These are phyloP conservation scores for Wallacemonas collosoma DNA, from an alignment of 208 protist genomes.

Conservation along the genomic window DNA sequence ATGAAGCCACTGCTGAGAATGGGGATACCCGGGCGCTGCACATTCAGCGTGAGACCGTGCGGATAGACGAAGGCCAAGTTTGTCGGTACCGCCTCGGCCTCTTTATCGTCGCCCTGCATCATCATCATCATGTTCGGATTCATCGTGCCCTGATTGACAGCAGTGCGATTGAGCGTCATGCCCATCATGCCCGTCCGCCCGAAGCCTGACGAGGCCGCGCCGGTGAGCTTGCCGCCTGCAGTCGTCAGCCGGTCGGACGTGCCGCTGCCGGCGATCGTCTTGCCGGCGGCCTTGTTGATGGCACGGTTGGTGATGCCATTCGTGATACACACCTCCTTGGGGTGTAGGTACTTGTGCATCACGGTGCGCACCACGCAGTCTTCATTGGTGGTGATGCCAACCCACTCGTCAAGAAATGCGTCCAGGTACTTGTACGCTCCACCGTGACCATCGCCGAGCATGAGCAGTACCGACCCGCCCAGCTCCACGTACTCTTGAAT, in stretches of 20 bases:
- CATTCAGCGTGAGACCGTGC: slow-evolving; percentile 94
- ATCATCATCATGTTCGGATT: slow-evolving; percentile 39
- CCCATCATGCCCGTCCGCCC: slow-evolving; percentile 25
- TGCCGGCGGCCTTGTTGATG: slow-evolving; percentile 93
- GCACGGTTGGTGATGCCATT: slow-evolving; percentile 95
- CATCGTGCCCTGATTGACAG: slow-evolving; percentile 31
- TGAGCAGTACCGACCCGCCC: slow-evolving; percentile 92
- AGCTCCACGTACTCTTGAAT: slow-evolving; percentile 87
- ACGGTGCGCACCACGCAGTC: slow-evolving; percentile 95
- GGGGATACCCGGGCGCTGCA: slow-evolving; percentile 92
- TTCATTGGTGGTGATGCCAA: slow-evolving; percentile 92
- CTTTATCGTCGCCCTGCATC: slow-evolving; percentile 30
- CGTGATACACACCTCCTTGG: slow-evolving; percentile 94
- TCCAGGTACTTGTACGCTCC: slow-evolving; percentile 83
- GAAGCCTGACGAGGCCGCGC: slow-evolving; percentile 13
- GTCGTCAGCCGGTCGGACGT: slow-evolving; percentile 9
- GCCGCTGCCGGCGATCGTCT: slow-evolving; percentile 64
- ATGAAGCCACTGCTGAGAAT: slow-evolving; percentile 95
- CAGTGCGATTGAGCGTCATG: slow-evolving; percentile 67
- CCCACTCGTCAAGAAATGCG: slow-evolving; percentile 83
- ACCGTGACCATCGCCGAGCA: slow-evolving; percentile 93
- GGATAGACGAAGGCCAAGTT: slow-evolving; percentile 94
- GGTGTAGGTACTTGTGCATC: slow-evolving; percentile 96
- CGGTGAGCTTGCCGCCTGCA: slow-evolving; percentile 4
- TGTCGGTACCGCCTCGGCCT: slow-evolving; percentile 43